Conservation (phyloP, 2,329 filamentous ascomycete species). For the Ophiocordyceps camponoti-floridani region DNA sequence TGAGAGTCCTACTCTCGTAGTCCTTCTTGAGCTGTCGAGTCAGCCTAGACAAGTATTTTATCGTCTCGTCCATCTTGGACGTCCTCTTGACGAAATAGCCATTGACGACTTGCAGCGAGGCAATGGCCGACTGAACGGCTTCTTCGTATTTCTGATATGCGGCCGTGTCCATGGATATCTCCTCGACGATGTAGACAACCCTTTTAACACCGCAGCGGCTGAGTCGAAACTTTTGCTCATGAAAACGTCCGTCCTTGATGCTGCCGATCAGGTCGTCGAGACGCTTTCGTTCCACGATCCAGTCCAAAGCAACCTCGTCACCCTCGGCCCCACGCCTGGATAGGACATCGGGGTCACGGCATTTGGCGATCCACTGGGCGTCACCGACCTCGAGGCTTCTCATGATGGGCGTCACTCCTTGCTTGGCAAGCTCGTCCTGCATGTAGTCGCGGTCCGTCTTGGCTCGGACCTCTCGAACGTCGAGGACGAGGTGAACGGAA, state of each 20-base stretch:
- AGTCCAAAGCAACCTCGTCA: slow-evolving; percentile 58
- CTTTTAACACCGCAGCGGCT: slow-evolving; percentile 55
- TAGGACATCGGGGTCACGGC: slow-evolving; percentile 39
- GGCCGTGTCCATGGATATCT: slow-evolving; percentile 42
- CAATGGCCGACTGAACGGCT: slow-evolving; percentile 53
- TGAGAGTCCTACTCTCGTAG: slow-evolving; percentile 40
- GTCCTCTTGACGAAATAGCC: slow-evolving; percentile 67
- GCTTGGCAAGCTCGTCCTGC: slow-evolving; percentile 49
- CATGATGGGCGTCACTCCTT: slow-evolving; percentile 46
- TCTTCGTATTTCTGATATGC: slow-evolving; percentile 41
- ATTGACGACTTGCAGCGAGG: slow-evolving; percentile 60
- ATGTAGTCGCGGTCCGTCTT: slow-evolving; percentile 63
- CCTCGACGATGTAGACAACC: slow-evolving; percentile 64
- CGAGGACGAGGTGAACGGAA: slow-evolving; percentile 54
- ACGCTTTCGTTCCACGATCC: slow-evolving; percentile 66
- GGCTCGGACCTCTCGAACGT: slow-evolving; percentile 56
- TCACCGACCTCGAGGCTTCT: slow-evolving; percentile 57
- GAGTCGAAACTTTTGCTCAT: slow-evolving; percentile 71
- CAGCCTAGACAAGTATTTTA: slow-evolving; percentile 57
- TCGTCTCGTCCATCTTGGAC: slow-evolving; percentile 57
- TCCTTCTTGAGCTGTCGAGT: slow-evolving; percentile 47
- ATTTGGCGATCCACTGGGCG: slow-evolving; percentile 63
- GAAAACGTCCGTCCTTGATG: slow-evolving; percentile 68
- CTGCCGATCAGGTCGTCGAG: slow-evolving; percentile 64
- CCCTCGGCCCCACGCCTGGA: slow-evolving; percentile 39